These are phyloP conservation scores for Metarhizium sp. DNA, from an alignment of 2,329 filamentous ascomycete species.

Conservation along the genomic window DNA sequence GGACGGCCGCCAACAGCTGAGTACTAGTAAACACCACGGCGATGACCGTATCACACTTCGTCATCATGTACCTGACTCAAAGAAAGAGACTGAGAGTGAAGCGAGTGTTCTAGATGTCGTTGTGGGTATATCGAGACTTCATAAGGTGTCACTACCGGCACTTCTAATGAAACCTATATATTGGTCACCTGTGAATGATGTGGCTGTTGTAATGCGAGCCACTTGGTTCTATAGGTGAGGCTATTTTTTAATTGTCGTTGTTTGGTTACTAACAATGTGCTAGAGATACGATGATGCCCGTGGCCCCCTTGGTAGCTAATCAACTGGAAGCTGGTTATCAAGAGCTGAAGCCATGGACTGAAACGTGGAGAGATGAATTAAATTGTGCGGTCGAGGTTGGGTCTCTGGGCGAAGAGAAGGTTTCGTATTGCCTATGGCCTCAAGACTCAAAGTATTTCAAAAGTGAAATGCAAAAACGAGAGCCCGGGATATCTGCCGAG, in stretches of 20 bases:
- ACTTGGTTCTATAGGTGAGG: conserved; percentile 87
- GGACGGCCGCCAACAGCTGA: neutral
- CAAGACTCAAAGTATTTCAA: conserved; percentile 29
- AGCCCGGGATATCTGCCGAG: conserved; percentile 39
- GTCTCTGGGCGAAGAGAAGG: conserved; percentile 81
- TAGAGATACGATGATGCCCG: conserved; percentile 78
- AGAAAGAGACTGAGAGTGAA: conserved; percentile 14
- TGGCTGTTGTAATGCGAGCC: conserved; percentile 70
- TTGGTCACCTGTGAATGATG: conserved; percentile 89
- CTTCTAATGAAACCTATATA: conserved; percentile 94
- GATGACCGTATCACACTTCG: neutral
- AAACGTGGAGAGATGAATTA: conserved; percentile 88
- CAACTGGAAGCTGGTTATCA: conserved; percentile 86
- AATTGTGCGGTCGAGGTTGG: conserved; percentile 86
- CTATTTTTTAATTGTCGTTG: neutral
- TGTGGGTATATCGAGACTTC: conserved; percentile 82
- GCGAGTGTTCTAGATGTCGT: conserved; percentile 50
- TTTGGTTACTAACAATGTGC: conserved; percentile 9
- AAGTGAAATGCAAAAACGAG: conserved; percentile 14
- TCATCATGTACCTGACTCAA: neutral
- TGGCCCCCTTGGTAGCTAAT: conserved; percentile 80
- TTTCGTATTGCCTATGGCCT: conserved; percentile 76
- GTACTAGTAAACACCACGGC: neutral
- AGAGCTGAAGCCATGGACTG: conserved; percentile 77
- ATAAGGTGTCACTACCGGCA: conserved; percentile 75